phyloP scores from a whole-genome alignment of 2,329 filamentous ascomycete species.

The Curvularia verruculosa region DNA sequence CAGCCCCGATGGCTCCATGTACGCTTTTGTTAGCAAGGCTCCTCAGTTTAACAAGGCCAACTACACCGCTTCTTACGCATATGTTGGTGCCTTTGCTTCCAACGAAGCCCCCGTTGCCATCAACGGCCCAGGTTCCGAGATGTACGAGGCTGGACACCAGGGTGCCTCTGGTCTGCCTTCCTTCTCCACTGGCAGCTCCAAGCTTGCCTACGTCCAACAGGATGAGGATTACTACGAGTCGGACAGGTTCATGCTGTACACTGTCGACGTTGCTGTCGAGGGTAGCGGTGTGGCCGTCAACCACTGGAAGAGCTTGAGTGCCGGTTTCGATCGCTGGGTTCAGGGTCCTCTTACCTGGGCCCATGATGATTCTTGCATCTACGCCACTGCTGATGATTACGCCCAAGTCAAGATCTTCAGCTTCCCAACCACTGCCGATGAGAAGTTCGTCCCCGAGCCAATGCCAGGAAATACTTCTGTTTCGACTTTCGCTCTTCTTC shows the following conservation, averaged over 20 bases:
- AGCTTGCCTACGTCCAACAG: conserved; percentile 78
- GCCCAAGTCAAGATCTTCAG: conserved; percentile 60
- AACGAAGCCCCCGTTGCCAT: conserved; percentile 53
- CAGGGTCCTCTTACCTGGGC: conserved; percentile 40
- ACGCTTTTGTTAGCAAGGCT: conserved; percentile 73
- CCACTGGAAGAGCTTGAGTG: conserved; percentile 41
- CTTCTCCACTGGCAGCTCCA: conserved; percentile 75
- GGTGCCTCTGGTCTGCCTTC: conserved; percentile 72
- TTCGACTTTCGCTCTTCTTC: conserved; percentile 58
- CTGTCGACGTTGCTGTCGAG: conserved; percentile 35
- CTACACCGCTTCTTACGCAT: conserved; percentile 82
- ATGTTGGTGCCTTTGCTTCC: conserved; percentile 70
- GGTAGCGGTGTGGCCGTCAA: conserved; percentile 30
- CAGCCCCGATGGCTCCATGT: conserved; percentile 65
- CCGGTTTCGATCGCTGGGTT: conserved; percentile 41
- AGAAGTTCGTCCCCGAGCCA: conserved; percentile 51
- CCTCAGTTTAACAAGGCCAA: conserved; percentile 73
- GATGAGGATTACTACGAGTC: conserved; percentile 73
- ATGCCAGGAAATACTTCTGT: conserved; percentile 53
- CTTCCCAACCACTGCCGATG: conserved; percentile 63
- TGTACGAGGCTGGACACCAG: conserved; percentile 53
- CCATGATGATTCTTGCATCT: conserved; percentile 41
- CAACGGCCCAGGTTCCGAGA: conserved; percentile 41
- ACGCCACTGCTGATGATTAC: conserved; percentile 43
- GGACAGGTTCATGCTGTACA: conserved; percentile 67